Base-by-base conservation (phyloP, 202 grass and related monocot genomes). In the Eragrostis tef region DNA sequence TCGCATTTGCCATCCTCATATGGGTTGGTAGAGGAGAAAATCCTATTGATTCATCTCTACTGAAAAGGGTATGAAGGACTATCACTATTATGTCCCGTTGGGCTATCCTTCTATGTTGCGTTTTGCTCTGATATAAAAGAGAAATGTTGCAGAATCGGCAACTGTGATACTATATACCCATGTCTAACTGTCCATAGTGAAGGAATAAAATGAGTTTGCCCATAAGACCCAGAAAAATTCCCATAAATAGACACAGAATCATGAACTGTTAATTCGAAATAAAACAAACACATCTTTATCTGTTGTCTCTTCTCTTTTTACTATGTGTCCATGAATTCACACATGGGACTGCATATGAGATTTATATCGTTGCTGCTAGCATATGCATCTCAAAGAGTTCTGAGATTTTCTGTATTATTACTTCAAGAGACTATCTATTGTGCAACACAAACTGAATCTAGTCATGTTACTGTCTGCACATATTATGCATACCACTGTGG, bases 1-100 rank as follows among this genome's bases (percentile, higher is more conserved):
- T 92, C 6, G 42, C 90, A 78, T 99, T 96, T 87, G 89, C 97
- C 70, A 78, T 87, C 57, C 90, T 99, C 45, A 99, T 99, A 34
- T 99, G 97, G 97, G 62, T 93, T 73, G 97, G 91, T 44, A 79
- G 93, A 91, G 93, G 83, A 51, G 75, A 90, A 86, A 93, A 96
- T 90, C 87, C 87, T 75, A 88, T 94, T 17, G 87, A 99, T 90
- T 96, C 97, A 36, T 93, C 89, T 72, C 81, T 94, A 22, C 41
- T 94, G 56, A 85, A 92, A 77, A 91, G 81, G 89, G 97, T 99
- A 99, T 10, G 54, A 46, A 65, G 50, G 50, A 71, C 73, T 75
- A 67, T 6, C 20, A 46, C 78, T 68, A 68, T 31, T 34, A 6
- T 78, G 14, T 70, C 53, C 53, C 75, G 70, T 19, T 54, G 47